These are phyloP conservation scores for Penicillium sp. DNA, from an alignment of 2,329 filamentous ascomycete species.

Conservation along the genomic window DNA sequence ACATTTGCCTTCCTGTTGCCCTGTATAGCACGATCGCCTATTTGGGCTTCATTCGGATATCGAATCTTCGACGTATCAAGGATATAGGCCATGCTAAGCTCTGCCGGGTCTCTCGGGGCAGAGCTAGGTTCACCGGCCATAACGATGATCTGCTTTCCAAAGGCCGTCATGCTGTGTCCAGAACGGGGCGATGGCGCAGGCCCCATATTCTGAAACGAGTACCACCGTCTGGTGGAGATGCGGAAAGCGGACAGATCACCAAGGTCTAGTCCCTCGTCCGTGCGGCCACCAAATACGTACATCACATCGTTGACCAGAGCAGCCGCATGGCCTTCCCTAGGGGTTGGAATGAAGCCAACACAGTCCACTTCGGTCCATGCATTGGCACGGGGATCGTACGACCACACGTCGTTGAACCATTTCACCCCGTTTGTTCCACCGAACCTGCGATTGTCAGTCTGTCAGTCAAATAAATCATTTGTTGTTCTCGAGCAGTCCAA, in stretches of 20 bases:
- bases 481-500: not conserved
- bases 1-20: constrained; percentile 44
- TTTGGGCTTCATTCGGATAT: constrained; percentile 73
- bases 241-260: constrained; percentile 87
- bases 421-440: constrained; percentile 92
- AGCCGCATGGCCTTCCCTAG: constrained; percentile 90
- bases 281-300: constrained; percentile 97
- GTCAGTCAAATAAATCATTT: too few relatives aligned
- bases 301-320: constrained; percentile 95
- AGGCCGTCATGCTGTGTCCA: constrained; percentile 95
- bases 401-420: constrained; percentile 99
- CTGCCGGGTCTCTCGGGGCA: constrained; percentile 72
- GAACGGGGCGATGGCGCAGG: constrained; percentile 90
- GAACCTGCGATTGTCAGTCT: constrained; percentile 49
- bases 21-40: constrained; percentile 41
- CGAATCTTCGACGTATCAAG: constrained; percentile 94
- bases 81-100: constrained; percentile 85
- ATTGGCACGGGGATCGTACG: constrained; percentile 80
- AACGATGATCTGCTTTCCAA: constrained; percentile 87
- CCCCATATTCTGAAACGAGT: constrained; percentile 99
- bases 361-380: constrained; percentile 87
- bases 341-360: constrained; percentile 93
- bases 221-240: constrained; percentile 85
- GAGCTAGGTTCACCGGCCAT: constrained; percentile 93
- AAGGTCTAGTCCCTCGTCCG: constrained; percentile 85